Evolutionary conservation across 2,329 filamentous ascomycete species (phyloP), one percentile per base, ranked within the genome.

Genomic region (Claviceps arundinis): DNA sequence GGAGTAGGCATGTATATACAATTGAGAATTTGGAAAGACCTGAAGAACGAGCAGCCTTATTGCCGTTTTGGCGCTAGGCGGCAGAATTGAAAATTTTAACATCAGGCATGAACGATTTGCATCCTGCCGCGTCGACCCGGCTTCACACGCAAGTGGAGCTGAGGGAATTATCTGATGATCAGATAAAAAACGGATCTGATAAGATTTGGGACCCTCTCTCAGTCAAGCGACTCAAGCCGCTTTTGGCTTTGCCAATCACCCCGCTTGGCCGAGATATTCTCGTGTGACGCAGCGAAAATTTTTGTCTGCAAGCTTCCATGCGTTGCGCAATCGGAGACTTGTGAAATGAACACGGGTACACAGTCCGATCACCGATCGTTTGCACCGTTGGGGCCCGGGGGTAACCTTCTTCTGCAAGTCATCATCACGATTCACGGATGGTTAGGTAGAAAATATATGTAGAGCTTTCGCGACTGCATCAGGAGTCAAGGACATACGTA

Each of bases 161-260:
- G 68, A 69, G 68, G 64, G 64, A 66, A 43, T 69, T 72, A 75
- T 75, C 73, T 72, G 72, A 75, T 75, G 65, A 76, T 77, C 74
- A 73, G 73, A 76, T 76, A 75, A 75, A 72, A 50, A 50, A 16
- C 47, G 65, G 64, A 68, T 68, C 66, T 61, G 65, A 69, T 68
- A 69, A 69, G 64, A 69, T 68, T 62, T 47, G 34, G 17, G 5
- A 16, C 17, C 17, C 34, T 14, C 17, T 19, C 30, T 34, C n/a
- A n/a, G n/a, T n/a, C n/a, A n/a, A n/a, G n/a, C n/a, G n/a, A n/a
- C n/a, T n/a, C n/a, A n/a, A n/a, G 43, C 9, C 11, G 19, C n/a
- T 9, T 50, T 49, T 47, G 48, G 50, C 26, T 40, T 47, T 40
- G 37, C 41, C 30, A 45, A 40, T 46, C 22, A 46, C 30, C 30